Conservation (phyloP, 148 eudicot species). For the Camellia granthamiana region DNA sequence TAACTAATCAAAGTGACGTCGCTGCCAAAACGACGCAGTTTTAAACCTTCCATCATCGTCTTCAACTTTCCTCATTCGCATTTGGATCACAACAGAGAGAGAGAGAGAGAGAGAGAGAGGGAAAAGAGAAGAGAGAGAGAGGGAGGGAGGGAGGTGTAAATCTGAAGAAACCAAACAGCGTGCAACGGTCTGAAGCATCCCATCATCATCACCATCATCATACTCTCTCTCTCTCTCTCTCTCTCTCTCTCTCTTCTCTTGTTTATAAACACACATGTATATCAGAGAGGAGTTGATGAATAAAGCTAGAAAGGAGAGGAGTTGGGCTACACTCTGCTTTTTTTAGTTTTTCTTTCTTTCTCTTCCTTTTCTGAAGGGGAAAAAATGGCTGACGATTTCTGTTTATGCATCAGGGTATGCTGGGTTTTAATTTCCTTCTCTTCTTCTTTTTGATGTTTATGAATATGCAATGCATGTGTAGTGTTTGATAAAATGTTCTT, state of each 20-base stretch:
- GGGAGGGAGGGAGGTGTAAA: not conserved
- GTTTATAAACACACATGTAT: not conserved
- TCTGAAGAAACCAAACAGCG: not conserved
- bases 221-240: not conserved
- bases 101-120: no score
- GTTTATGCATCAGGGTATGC: slow-evolving; percentile 33
- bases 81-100: no score
- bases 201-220: not conserved
- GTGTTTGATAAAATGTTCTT: not conserved
- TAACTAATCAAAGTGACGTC: no score
- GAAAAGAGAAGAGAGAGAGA: not conserved
- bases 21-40: no score
- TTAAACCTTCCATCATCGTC: no score
- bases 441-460: not conserved
- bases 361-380: slow-evolving; percentile 10
- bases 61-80: no score
- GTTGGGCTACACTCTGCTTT: slow-evolving; percentile 26
- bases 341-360: not conserved
- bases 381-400: slow-evolving; percentile 44
- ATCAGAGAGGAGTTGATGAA: slow-evolving; percentile 15
- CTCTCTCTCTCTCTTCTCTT: not conserved
- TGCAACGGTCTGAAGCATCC: slow-evolving; percentile 6
- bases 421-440: not conserved
- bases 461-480: not conserved
- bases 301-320: slow-evolving; percentile 31